Percentiles rank a stretch among this genome's conserved stretches.
Evolutionary conservation across 2,329 filamentous ascomycete genomes (phyloP).

Genomic region (Stemphylium lycopersici): DNA sequence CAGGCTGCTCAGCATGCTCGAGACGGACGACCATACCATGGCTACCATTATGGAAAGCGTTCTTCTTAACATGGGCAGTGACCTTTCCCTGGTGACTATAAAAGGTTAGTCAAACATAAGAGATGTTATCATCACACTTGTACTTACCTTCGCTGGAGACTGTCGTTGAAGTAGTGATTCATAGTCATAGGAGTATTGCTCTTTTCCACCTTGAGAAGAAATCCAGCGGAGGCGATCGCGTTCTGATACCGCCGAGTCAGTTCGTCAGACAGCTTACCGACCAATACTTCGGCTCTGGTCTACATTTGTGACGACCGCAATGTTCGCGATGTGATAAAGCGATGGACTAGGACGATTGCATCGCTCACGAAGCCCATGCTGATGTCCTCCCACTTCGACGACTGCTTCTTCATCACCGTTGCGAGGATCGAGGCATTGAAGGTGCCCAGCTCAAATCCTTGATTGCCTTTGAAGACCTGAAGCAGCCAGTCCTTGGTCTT

Average conservation of each 20-base stretch:
- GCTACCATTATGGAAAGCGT: no score
- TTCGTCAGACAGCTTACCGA: slow-evolving; percentile 39
- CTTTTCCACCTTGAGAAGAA: slow-evolving; percentile 61
- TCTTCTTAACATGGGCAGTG: no score
- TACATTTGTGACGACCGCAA: no score
- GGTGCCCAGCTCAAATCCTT: slow-evolving; percentile 61
- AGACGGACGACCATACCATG: no score
- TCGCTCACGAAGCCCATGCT: slow-evolving; percentile 59
- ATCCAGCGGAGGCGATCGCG: slow-evolving; percentile 57
- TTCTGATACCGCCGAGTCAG: slow-evolving; percentile 54
- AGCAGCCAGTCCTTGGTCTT: not conserved
- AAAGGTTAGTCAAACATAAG: no score
- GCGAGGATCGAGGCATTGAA: slow-evolving; percentile 52
- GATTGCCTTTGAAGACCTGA: slow-evolving; percentile 1
- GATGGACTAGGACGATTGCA: slow-evolving; percentile 58
- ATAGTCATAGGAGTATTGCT: slow-evolving; percentile 50
- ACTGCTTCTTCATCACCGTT: slow-evolving; percentile 59
- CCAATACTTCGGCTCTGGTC: not conserved
- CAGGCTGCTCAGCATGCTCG: no score
- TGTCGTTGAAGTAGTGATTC: no score
- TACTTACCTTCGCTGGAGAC: no score
- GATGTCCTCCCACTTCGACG: slow-evolving; percentile 59
- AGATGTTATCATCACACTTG: no score
- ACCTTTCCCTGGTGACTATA: no score
- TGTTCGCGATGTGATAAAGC: slow-evolving; percentile 56